A percentile compares a stretch with the other conserved stretches of the same genome.
Conservation (phyloP, 2,329 filamentous ascomycete genomes). For the Fusarium pseudonygamai region DNA sequence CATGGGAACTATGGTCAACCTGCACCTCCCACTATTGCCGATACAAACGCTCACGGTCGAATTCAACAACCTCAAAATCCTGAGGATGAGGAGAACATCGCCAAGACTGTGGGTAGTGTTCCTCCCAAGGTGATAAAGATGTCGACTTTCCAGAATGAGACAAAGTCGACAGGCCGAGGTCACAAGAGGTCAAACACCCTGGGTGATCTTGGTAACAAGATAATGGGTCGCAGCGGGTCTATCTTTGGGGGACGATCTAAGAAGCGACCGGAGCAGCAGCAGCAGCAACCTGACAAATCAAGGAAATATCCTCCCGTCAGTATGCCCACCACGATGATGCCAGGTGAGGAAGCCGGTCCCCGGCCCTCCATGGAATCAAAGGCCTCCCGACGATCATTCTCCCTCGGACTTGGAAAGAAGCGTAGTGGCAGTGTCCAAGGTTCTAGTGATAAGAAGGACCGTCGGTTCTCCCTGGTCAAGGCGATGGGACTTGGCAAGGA, state of each 20-base stretch:
- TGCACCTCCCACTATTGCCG: conserved; percentile 84
- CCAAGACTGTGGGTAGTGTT: conserved; percentile 69
- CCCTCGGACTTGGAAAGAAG: conserved; percentile 75
- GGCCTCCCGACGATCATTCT: conserved; percentile 74
- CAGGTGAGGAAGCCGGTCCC: conserved; percentile 59
- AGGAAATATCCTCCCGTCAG: conserved; percentile 89
- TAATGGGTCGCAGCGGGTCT: conserved; percentile 85
- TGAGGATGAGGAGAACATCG: conserved; percentile 73
- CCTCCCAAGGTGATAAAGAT: conserved; percentile 68
- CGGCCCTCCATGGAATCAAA: conserved; percentile 77
- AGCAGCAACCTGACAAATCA: conserved; percentile 65
- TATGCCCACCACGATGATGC: conserved; percentile 78
- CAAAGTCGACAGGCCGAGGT: conserved; percentile 60
- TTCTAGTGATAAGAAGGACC: conserved; percentile 65
- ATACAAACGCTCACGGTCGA: conserved; percentile 87
- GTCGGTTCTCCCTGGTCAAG: conserved; percentile 77
- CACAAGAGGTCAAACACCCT: conserved; percentile 80
- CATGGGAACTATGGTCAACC: conserved; percentile 84
- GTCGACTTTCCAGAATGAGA: conserved; percentile 65
- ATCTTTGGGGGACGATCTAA: conserved; percentile 74
- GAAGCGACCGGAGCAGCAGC: conserved; percentile 58
- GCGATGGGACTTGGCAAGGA: conserved; percentile 70
- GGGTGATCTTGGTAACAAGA: conserved; percentile 82
- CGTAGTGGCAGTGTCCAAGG: conserved; percentile 72
- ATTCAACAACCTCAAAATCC: conserved; percentile 76